These are phyloP conservation scores for Plasmodium cynomolgi DNA, from an alignment of 169 alveolate species.

Conservation along the genomic window DNA sequence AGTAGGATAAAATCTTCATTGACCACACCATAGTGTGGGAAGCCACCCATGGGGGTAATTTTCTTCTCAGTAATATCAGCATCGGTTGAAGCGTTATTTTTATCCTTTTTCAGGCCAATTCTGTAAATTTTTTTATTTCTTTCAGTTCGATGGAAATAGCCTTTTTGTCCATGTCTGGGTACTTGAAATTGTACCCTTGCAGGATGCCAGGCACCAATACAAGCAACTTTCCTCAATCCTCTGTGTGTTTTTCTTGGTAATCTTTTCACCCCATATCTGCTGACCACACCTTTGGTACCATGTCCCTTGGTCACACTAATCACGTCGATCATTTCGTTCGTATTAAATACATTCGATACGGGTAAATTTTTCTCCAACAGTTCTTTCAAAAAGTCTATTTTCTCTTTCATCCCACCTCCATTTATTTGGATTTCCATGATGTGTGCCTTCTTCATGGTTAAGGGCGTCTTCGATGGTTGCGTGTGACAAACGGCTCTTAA, in stretches of 20 bases:
- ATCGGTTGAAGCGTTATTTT: conserved; percentile 96
- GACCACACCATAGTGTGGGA: conserved; percentile 99
- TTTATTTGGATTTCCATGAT: conserved; percentile 99
- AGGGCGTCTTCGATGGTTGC: conserved; percentile 95
- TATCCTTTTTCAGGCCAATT: conserved; percentile 95
- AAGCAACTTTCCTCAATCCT: conserved; percentile 99
- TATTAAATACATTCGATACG: conserved; percentile 95
- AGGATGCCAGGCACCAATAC: conserved; percentile 99
- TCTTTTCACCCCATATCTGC: conserved; percentile 99
- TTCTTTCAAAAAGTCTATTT: conserved; percentile 95
- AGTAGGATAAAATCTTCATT: conserved; percentile 98
- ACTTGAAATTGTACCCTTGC: conserved; percentile 99
- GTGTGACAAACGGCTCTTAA: conserved; percentile 99
- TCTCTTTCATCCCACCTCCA: conserved; percentile 98
- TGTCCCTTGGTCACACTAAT: conserved; percentile 99
- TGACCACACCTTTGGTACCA: conserved; percentile 99
- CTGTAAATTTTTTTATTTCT: conserved; percentile 99
- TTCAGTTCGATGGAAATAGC: conserved; percentile 99
- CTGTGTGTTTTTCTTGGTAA: conserved; percentile 99
- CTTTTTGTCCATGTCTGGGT: conserved; percentile 99
- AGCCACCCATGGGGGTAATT: conserved; percentile 99
- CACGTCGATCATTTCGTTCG: conserved; percentile 98
- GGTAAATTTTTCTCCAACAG: conserved; percentile 97
- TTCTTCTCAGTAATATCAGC: conserved; percentile 98
- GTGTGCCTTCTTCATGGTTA: conserved; percentile 98